Percentiles rank a stretch among this genome's conserved stretches.
Conservation (phyloP, 2,329 filamentous ascomycete genomes). For the Diaporthe vaccinii region DNA sequence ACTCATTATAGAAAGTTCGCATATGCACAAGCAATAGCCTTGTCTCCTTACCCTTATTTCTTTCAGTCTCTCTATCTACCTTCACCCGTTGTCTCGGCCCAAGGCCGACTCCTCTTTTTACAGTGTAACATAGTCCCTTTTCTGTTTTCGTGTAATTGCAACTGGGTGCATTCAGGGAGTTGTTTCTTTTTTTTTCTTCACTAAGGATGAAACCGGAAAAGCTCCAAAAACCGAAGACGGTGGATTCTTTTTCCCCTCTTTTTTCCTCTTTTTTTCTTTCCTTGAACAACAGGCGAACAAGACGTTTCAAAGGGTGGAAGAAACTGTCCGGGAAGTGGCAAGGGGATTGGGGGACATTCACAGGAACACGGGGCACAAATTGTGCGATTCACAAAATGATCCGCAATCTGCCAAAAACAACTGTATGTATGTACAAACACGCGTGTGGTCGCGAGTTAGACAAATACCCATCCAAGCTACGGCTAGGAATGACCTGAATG, state of each 20-base stretch:
- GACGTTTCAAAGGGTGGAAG: not conserved
- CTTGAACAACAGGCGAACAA: not conserved
- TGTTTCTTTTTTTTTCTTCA: not conserved
- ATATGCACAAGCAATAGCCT: conserved; percentile 31
- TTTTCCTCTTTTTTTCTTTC: not conserved
- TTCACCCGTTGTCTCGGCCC: not conserved
- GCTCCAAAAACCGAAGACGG: conserved; percentile 9
- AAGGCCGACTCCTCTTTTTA: not conserved
- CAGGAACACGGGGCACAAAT: conserved; percentile 3
- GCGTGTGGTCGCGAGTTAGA: conserved; percentile 28
- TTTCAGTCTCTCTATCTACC: not conserved
- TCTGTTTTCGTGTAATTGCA: conserved; percentile 6
- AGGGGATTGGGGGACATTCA: not conserved
- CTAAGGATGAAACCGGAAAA: conserved; percentile 24
- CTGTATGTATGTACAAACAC: conserved; percentile 16
- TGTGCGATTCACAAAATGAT: conserved; percentile 21
- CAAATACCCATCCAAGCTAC: conserved; percentile 29
- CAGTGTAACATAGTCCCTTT: conserved; percentile 1
- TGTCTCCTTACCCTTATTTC: not conserved
- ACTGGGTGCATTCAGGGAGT: conserved; percentile 5
- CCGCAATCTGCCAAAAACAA: conserved; percentile 6
- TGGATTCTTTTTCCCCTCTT: not conserved
- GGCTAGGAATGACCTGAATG: conserved; percentile 30
- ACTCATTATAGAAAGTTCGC: conserved; percentile 40
- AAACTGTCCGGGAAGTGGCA: not conserved